Conservation (phyloP, 306 rosid genomes). For the Cucurbita maxima region DNA sequence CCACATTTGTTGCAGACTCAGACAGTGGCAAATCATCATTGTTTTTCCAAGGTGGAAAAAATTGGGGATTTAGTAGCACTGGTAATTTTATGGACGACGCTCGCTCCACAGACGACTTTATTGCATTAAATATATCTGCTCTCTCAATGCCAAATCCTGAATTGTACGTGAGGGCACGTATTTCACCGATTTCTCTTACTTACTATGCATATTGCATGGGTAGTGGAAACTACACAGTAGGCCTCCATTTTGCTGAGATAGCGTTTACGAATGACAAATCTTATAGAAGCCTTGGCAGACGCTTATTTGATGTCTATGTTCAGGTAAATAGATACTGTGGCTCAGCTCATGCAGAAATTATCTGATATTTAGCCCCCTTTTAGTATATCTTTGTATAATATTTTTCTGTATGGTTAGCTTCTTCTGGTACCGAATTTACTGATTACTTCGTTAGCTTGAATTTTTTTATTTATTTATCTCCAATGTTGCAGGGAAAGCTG, state of each 20-base stretch:
- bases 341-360: neutral
- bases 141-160: conserved; percentile 18
- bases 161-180: conserved; percentile 41
- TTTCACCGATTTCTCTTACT: conserved; percentile 44
- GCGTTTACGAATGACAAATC: conserved; percentile 10
- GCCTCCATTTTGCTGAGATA: conserved; percentile 27
- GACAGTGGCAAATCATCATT: conserved; percentile 13
- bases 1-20: conserved; percentile 24
- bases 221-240: conserved; percentile 20
- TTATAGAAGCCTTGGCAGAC: conserved; percentile 33
- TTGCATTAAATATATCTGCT: conserved; percentile 6
- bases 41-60: neutral
- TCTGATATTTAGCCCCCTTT: neutral
- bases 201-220: conserved; percentile 26
- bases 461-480: neutral
- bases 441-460: neutral
- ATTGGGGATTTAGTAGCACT: conserved; percentile 38
- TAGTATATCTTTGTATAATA: neutral
- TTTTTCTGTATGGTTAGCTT: neutral
- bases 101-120: neutral
- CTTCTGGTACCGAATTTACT: neutral
- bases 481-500: conserved; percentile 14
- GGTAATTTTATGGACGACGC: conserved; percentile 30
- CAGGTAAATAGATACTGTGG: conserved; percentile 13
- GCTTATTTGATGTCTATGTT: conserved; percentile 27